These are phyloP conservation scores for Eleusine coracana DNA, from an alignment of 176 grass and related monocot species.

Conservation along the genomic window DNA sequence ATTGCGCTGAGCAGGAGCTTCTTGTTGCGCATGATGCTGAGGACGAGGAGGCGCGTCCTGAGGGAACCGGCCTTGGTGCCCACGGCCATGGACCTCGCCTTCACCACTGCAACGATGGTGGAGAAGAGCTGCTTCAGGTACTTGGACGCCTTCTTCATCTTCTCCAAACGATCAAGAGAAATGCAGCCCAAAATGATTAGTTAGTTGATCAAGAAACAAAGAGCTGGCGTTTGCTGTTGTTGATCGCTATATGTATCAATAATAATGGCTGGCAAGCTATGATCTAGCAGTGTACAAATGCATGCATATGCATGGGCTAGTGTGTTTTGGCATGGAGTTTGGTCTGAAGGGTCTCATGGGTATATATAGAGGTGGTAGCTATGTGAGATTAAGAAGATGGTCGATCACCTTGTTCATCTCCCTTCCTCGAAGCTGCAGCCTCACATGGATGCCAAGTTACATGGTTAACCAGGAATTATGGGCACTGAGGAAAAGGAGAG, in stretches of 20 bases:
- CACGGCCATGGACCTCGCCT: conserved; percentile 54
- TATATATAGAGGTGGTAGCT: conserved; percentile 76
- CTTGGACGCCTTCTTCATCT: conserved; percentile 80
- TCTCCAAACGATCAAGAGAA: conserved; percentile 23
- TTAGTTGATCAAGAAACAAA: background rate
- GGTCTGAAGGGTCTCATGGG: conserved; percentile 35
- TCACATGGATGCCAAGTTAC: conserved; percentile 50
- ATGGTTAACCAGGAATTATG: conserved; percentile 39
- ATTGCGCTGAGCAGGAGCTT: conserved; percentile 74
- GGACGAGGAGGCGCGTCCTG: conserved; percentile 67
- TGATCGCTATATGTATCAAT: background rate
- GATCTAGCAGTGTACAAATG: background rate
- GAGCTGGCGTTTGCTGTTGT: background rate
- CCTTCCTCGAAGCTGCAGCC: conserved; percentile 54
- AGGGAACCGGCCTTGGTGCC: conserved; percentile 65
- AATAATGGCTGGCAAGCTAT: background rate
- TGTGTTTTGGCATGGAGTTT: conserved; percentile 76
- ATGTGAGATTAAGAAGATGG: background rate
- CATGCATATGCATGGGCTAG: background rate
- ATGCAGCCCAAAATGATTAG: background rate
- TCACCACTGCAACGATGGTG: conserved; percentile 56
- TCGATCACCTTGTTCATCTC: background rate
- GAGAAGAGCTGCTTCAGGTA: conserved; percentile 79
- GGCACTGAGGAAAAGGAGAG: conserved; percentile 3
- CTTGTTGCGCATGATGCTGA: conserved; percentile 75